Evolutionary conservation across 306 rosid genomes (phyloP).

Genomic region (Rosa rugosa): DNA sequence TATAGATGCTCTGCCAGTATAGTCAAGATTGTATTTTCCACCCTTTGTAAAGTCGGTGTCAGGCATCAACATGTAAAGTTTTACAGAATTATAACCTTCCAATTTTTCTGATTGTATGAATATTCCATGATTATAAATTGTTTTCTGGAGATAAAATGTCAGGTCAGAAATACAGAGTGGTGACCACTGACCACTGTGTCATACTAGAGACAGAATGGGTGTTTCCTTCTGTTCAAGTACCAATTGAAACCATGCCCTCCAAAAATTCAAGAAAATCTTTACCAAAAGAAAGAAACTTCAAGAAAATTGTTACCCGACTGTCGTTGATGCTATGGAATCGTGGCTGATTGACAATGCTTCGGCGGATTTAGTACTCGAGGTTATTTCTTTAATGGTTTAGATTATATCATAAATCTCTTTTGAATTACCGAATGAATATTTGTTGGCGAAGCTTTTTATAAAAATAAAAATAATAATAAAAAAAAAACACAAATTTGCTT

Average conservation of each 20-base stretch:
- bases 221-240: conserved; percentile 3
- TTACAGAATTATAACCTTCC: conserved; percentile 7
- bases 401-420: too few species aligned
- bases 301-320: not conserved
- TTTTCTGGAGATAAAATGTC: conserved; percentile 11
- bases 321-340: not conserved
- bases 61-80: conserved; percentile 13
- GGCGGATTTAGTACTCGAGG: too few species aligned
- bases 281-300: not conserved
- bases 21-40: not conserved
- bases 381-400: too few species aligned
- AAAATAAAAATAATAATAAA: too few species aligned
- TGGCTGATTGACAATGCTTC: not conserved
- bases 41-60: conserved; percentile 18
- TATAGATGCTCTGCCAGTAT: conserved; percentile 14
- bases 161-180: not conserved
- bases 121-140: not conserved
- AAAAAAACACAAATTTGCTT: too few species aligned
- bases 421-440: too few species aligned
- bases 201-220: not conserved
- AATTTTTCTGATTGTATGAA: not conserved
- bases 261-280: not conserved
- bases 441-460: too few species aligned
- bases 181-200: not conserved
- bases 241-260: not conserved